phyloP scores from a whole-genome alignment of 192 early-diverging fungal genomes.

The Backusella morwellensis region DNA sequence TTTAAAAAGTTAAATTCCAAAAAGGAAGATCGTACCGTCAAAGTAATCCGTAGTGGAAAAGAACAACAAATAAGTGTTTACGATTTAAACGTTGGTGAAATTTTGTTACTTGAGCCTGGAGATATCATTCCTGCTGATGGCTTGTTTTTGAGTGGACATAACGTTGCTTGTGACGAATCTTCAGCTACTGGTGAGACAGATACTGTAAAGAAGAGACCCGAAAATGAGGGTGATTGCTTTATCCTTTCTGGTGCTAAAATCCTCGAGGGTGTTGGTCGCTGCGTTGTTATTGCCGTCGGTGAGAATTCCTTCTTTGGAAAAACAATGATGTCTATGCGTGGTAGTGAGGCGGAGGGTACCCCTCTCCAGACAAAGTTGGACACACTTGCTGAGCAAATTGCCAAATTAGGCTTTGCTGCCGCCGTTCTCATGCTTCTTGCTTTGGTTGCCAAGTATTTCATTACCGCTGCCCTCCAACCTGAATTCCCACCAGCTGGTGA shows the following conservation, averaged over 20 bases:
- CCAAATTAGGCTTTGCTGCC: slow-evolving; percentile 83
- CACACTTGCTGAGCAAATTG: slow-evolving; percentile 87
- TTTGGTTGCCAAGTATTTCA: slow-evolving; percentile 64
- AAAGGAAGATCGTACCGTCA: slow-evolving; percentile 79
- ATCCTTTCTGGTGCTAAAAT: slow-evolving; percentile 90
- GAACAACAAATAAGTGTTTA: slow-evolving; percentile 72
- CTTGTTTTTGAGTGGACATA: slow-evolving; percentile 72
- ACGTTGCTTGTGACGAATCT: slow-evolving; percentile 84
- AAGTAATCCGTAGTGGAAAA: slow-evolving; percentile 72
- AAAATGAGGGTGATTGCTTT: slow-evolving; percentile 65
- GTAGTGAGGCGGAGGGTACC: slow-evolving; percentile 68
- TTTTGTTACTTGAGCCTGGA: slow-evolving; percentile 81
- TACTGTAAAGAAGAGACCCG: slow-evolving; percentile 72
- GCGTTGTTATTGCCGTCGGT: slow-evolving; percentile 86
- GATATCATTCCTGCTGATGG: slow-evolving; percentile 93
- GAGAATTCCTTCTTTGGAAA: slow-evolving; percentile 84
- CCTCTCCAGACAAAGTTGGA: slow-evolving; percentile 92
- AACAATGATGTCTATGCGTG: slow-evolving; percentile 84
- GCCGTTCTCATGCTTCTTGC: slow-evolving; percentile 83
- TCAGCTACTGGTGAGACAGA: slow-evolving; percentile 91
- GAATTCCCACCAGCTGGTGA: slow-evolving; percentile 52
- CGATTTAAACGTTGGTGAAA: slow-evolving; percentile 90
- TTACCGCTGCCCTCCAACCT: slow-evolving; percentile 53
- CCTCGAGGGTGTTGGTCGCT: slow-evolving; percentile 81
- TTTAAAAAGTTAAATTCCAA: slow-evolving; percentile 87